Conservation (phyloP, 805 yeast species). For the Isabelozyma gotoi region DNA sequence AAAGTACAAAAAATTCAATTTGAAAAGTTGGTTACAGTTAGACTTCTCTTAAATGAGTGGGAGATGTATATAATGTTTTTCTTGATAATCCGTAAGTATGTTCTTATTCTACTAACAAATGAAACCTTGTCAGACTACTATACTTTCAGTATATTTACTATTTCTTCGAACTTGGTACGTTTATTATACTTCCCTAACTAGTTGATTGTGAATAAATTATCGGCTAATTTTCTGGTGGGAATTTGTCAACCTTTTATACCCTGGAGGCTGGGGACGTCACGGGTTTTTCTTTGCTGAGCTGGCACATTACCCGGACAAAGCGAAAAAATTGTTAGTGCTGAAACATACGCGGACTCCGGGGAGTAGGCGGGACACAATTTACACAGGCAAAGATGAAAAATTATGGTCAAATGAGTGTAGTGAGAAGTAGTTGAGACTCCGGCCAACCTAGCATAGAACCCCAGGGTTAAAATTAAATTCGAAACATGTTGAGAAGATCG, state of each 20-base stretch:
- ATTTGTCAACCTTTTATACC: background rate
- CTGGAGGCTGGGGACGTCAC: background rate
- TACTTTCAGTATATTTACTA: background rate
- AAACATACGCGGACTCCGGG: background rate
- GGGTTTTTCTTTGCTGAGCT: background rate
- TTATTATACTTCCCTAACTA: background rate
- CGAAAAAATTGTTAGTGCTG: background rate
- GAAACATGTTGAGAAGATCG: conserved; percentile 5
- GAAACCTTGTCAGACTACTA: too few species aligned
- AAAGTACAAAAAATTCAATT: too few species aligned
- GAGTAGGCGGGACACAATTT: background rate
- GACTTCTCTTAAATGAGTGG: too few species aligned
- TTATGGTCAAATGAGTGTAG: background rate
- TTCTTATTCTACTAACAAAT: too few species aligned
- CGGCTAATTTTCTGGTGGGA: background rate
- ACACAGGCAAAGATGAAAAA: background rate
- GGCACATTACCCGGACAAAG: background rate
- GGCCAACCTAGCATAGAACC: background rate
- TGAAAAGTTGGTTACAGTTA: background rate
- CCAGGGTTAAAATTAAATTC: background rate
- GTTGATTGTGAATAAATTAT: background rate
- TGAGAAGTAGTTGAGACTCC: background rate
- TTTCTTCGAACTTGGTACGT: background rate
- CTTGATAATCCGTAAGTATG: background rate
- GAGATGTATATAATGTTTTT: background rate